These are phyloP conservation scores for Phytophthora crassamura DNA, from an alignment of 352 stramenopile species.

Conservation along the genomic window DNA sequence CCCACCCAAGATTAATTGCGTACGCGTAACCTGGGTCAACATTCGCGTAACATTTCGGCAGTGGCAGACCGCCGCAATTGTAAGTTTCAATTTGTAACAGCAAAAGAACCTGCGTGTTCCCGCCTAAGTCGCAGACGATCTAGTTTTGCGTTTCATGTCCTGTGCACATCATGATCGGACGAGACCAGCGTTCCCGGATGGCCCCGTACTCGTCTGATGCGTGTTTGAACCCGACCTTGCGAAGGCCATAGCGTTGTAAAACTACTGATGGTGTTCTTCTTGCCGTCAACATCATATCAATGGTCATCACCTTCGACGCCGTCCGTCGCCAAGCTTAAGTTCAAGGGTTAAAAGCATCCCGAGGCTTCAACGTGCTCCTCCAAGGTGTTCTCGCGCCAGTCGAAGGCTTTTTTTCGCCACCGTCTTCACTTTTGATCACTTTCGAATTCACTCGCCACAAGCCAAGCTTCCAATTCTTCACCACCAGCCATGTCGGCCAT, in stretches of 20 bases:
- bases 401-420: not conserved
- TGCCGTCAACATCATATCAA: conserved; percentile 8
- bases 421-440: conserved; percentile 5
- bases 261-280: not conserved
- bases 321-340: not conserved
- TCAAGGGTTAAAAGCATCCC: not conserved
- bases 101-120: no score
- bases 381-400: conserved; percentile 11
- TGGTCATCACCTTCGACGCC: conserved; percentile 16
- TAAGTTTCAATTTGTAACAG: no score
- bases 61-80: no score
- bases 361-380: conserved; percentile 29
- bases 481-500: conserved; percentile 17
- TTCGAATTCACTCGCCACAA: conserved; percentile 17
- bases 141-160: not conserved
- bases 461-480: not conserved
- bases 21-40: no score
- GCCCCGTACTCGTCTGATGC: not conserved
- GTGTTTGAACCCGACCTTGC: conserved; percentile 18
- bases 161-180: no score
- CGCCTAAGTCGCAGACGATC: no score
- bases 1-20: no score
- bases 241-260: not conserved
- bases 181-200: no score
- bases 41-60: no score